Percentiles rank a stretch among this genome's conserved stretches.
These are phyloP conservation scores for Candida maris DNA, from an alignment of 805 yeast genomes.

Conservation along the genomic window DNA sequence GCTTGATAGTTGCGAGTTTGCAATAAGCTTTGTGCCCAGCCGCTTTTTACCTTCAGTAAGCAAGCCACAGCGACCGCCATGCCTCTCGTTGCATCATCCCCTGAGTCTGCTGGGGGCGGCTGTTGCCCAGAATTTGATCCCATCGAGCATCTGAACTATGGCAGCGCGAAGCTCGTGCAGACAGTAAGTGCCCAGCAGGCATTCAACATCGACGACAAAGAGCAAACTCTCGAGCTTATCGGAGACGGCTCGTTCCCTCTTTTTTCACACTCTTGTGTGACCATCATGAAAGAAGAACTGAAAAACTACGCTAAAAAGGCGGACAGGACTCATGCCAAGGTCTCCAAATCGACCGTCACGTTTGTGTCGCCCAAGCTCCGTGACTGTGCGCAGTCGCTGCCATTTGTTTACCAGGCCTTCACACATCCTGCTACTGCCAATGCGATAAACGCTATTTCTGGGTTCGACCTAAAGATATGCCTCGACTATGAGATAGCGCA, in stretches of 20 bases:
- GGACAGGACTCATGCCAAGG: conserved; percentile 10
- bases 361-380: conserved; percentile 29
- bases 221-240: conserved; percentile 21
- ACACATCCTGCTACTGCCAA: conserved; percentile 46
- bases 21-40: too few relatives aligned
- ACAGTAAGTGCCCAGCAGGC: conserved; percentile 12
- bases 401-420: conserved; percentile 53
- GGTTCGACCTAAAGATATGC: conserved; percentile 44
- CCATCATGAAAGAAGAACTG: conserved; percentile 39
- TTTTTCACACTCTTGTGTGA: conserved; percentile 42
- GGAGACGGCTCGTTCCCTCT: conserved; percentile 38
- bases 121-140: conserved; percentile 26
- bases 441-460: conserved; percentile 47
- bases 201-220: conserved; percentile 12
- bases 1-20: too few relatives aligned
- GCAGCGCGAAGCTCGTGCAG: conserved; percentile 12
- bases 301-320: conserved; percentile 29
- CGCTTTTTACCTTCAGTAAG: too few relatives aligned
- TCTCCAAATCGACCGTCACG: conserved; percentile 2
- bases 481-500: conserved; percentile 55
- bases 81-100: too few relatives aligned
- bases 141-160: conserved; percentile 19
- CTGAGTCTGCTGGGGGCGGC: too few relatives aligned
- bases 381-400: conserved; percentile 32
- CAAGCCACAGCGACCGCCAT: too few relatives aligned